Conservation (phyloP, 352 stramenopile species). For the Pythium rhizo-oryzae region DNA sequence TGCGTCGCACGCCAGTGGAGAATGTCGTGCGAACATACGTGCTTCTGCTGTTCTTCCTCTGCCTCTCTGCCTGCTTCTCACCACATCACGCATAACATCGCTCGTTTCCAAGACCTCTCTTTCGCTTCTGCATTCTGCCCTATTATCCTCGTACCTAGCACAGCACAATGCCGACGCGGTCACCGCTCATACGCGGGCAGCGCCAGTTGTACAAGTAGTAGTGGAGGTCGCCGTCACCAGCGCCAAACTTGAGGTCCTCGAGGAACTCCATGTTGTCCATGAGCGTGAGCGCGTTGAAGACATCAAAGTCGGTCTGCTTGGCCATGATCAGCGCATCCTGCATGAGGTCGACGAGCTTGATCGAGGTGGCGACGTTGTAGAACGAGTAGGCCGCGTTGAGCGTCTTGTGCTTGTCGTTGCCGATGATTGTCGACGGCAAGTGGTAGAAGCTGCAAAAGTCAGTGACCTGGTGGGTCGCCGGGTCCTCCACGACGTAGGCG, state of each 20-base stretch:
- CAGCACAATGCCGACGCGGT: slow-evolving; percentile 54
- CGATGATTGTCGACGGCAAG: slow-evolving; percentile 95
- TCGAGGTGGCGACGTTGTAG: slow-evolving; percentile 93
- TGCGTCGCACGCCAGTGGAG: background rate
- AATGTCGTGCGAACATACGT: no score
- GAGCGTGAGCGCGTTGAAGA: slow-evolving; percentile 70
- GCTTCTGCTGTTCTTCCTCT: background rate
- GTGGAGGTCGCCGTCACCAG: slow-evolving; percentile 58
- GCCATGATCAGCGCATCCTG: slow-evolving; percentile 62
- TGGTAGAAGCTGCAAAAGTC: slow-evolving; percentile 98
- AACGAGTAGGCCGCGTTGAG: slow-evolving; percentile 98
- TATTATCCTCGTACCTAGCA: slow-evolving; percentile 7
- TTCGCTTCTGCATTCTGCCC: no score
- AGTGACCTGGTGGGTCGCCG: slow-evolving; percentile 74
- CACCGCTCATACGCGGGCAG: slow-evolving; percentile 48
- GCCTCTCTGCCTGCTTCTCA: no score
- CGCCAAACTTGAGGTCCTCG: slow-evolving; percentile 54
- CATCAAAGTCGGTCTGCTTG: slow-evolving; percentile 54
- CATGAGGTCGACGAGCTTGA: slow-evolving; percentile 62
- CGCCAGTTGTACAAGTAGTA: slow-evolving; percentile 82
- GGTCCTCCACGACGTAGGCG: slow-evolving; percentile 91
- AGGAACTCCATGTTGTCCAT: slow-evolving; percentile 67
- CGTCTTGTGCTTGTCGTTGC: slow-evolving; percentile 93
- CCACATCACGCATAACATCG: no score
- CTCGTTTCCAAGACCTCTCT: no score